Evolutionary conservation across 495 filamentous ascomycete species (phyloP).

Genomic region (Hypomontagnella submonticulosa): DNA sequence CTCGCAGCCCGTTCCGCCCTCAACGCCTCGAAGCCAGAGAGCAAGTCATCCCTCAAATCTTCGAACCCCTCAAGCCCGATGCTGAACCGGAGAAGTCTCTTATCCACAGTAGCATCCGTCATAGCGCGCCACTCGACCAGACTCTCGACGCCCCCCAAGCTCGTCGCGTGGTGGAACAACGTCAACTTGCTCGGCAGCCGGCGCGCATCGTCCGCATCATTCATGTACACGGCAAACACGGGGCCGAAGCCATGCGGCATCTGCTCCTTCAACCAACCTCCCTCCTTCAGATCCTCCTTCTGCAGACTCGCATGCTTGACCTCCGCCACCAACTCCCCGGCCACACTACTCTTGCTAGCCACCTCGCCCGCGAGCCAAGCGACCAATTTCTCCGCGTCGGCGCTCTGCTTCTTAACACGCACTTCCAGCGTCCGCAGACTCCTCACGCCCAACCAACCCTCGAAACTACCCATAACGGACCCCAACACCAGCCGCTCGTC

Average conservation of each 20-base stretch:
- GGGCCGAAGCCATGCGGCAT: slow-evolving; percentile 94
- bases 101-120: slow-evolving; percentile 80
- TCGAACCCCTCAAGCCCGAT: slow-evolving; percentile 88
- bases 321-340: slow-evolving; percentile 64
- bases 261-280: slow-evolving; percentile 80
- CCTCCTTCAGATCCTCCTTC: slow-evolving; percentile 57
- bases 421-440: slow-evolving; percentile 88
- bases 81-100: slow-evolving; percentile 79
- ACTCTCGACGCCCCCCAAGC: slow-evolving; percentile 91
- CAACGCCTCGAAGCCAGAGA: slow-evolving; percentile 73
- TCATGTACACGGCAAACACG: slow-evolving; percentile 81
- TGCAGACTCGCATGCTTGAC: slow-evolving; percentile 84
- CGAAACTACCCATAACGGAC: slow-evolving; percentile 87
- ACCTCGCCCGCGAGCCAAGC: slow-evolving; percentile 71
- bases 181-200: slow-evolving; percentile 78
- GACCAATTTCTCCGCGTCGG: slow-evolving; percentile 74
- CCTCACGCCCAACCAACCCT: slow-evolving; percentile 90
- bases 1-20: slow-evolving; percentile 45
- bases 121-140: slow-evolving; percentile 91
- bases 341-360: slow-evolving; percentile 49
- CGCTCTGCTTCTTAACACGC: slow-evolving; percentile 77
- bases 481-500: slow-evolving; percentile 80
- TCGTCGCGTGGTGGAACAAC: slow-evolving; percentile 95
- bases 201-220: slow-evolving; percentile 67
- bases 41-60: slow-evolving; percentile 81